Percentiles rank a stretch among this genome's conserved stretches.
Evolutionary conservation across 2,329 filamentous ascomycete species (phyloP).

Genomic region (Ascochyta pisi): DNA sequence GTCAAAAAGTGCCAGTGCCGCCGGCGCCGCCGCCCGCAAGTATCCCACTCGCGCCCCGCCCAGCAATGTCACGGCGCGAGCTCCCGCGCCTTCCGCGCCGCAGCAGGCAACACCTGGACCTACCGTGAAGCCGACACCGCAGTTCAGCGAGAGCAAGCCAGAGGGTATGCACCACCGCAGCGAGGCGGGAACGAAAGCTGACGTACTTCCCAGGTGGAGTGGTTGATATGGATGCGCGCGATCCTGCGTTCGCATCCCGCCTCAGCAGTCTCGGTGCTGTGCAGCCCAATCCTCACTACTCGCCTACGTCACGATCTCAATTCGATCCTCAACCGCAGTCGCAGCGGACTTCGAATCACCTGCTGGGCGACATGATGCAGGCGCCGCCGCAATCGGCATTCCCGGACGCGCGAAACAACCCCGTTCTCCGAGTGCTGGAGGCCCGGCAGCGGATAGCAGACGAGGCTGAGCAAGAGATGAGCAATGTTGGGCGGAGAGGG

Average conservation of each 20-base stretch:
- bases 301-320: conserved; percentile 60
- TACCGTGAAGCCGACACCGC: conserved; percentile 50
- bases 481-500: conserved; percentile 51
- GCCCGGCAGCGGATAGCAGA: conserved; percentile 59
- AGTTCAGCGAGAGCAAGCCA: conserved; percentile 48
- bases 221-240: conserved; percentile 66
- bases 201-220: conserved; percentile 43
- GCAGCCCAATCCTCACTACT: conserved; percentile 63
- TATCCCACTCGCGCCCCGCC: conserved; percentile 59
- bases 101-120: conserved; percentile 47
- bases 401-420: conserved; percentile 54
- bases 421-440: conserved; percentile 61
- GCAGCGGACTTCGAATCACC: conserved; percentile 18
- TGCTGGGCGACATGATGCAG: conserved; percentile 42
- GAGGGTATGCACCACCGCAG: conserved; percentile 41
- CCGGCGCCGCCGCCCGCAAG: conserved; percentile 59
- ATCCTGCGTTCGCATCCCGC: conserved; percentile 77
- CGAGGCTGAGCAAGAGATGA: conserved; percentile 62
- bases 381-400: conserved; percentile 39
- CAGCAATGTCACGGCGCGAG: conserved; percentile 42
- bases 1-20: conserved; percentile 62
- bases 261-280: conserved; percentile 71
- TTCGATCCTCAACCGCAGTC: conserved; percentile 43
- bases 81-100: conserved; percentile 38
- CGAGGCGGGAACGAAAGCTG: neutral